Base-by-base conservation (phyloP, 768 basidiomycete species). In the Agaricus sinodeliciosus region DNA sequence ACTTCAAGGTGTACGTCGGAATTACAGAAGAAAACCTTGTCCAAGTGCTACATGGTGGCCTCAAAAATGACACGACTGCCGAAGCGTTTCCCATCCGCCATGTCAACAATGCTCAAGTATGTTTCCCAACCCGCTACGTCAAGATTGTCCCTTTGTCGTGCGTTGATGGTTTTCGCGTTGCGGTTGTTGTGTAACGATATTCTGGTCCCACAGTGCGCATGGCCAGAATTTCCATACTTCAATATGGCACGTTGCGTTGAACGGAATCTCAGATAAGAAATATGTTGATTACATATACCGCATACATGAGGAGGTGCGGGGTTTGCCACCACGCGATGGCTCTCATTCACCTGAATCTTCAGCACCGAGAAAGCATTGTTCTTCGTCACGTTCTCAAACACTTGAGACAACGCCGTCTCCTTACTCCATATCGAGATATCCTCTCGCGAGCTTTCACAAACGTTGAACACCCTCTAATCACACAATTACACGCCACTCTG, bases 71-170 rank as follows among this genome's bases (percentile, higher is more conserved):
- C 56, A 52, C 69, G 2, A 65, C 73, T 3, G 67, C 80, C 0
- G 89, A 92, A 63, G 83, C 79, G 0, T 88, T 90, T 62, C 51
- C 73, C 3, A 66, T 90, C 54, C 67, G 74, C 25, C 74, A 84
- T 57, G 63, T 72, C 48, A 88, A 86, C 62, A 72, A 64, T 31
- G 71, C 72, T 4, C 83, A 82, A 0, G 68, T 85, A 18, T 62
- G 63, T 26, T 82, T 86, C 58, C 84, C 87, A 1, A 81, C 80
- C 5, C 79, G 76, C 50, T 92, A 75, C 61, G 68, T 92, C 49
- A 90, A 88, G 65, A 81, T 92, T 53, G 72, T 86, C 7, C 88
- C 89, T 4, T 63, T 90, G 19, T 83, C 83, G 87, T 90, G 63
- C 64, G 83, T 68, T 27, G 13, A 18, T 52, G 9, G 37, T 34